Base-by-base conservation (phyloP, 208 protist genomes). In the Wallacemonas sp. region DNA sequence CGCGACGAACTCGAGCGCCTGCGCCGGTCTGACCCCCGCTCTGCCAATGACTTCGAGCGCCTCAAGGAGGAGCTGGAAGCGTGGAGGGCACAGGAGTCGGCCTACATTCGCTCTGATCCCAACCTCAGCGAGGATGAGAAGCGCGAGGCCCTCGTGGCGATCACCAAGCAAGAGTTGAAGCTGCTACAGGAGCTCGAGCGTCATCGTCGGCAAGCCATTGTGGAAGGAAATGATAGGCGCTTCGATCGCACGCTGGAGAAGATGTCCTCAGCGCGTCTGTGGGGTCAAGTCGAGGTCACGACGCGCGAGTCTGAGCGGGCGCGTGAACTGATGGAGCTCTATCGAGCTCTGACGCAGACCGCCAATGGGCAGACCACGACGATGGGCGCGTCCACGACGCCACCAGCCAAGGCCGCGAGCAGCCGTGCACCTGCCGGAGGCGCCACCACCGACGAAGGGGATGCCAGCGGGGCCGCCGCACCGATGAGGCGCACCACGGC, bases 101-200 rank as follows among this genome's bases (percentile, higher is more conserved):
- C 69, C 6, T 70, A 77, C 8, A 96, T 99, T 53, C 72, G 90
- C 8, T 53, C 64, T 22, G 73, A 84, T 53, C 42, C 47, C 12
- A 72, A 38, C 24, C 68, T 94, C 22, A 75, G 76, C 15, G 63
- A 81, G 24, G 72, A 62, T 12, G 83, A 97, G 56, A 69, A 73
- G 24, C 72, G 86, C 22, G 63, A 66, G 19, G 90, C 92, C 8
- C 74, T 97, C 59, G 55, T 88, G 24, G 84, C 97, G 17, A 80
- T 99, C 24, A 96, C 97, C 2, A 88, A 94, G 64, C 96, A 97
- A 65, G 94, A 99, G 79, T 75, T 97, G 51, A 91, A 96, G 63
- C 78, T 98, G 47, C 75, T 99, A 28, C 96, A 98, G 74, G 97
- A 97, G 27, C 94, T 98, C n/a, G 97, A 99, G 62, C 75, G 80